Evolutionary conservation across 2,329 filamentous ascomycete genomes (phyloP).

Genomic region (Colletotrichum liriopes): DNA sequence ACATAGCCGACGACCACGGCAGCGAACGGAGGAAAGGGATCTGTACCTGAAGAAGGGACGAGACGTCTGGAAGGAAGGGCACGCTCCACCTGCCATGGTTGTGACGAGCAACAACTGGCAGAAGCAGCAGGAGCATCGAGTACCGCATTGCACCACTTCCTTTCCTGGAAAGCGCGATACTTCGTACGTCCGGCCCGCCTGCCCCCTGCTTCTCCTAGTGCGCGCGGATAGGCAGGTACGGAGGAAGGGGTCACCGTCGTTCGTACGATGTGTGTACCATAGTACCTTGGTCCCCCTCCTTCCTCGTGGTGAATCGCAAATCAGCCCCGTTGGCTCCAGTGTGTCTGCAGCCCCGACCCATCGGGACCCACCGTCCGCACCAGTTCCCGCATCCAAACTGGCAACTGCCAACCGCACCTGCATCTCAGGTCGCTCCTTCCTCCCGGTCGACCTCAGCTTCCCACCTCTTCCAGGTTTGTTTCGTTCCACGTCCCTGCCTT

Average conservation of each 20-base stretch:
- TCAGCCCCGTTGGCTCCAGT: slow-evolving; percentile 29
- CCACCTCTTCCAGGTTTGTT: slow-evolving; percentile 43
- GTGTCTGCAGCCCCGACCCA: slow-evolving; percentile 31
- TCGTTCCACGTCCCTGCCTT: slow-evolving; percentile 27
- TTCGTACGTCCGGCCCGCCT: slow-evolving; percentile 28
- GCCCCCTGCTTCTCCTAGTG: slow-evolving; percentile 28
- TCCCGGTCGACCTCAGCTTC: slow-evolving; percentile 41
- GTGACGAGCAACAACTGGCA: slow-evolving; percentile 11
- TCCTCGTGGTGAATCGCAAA: slow-evolving; percentile 41
- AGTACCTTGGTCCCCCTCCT: slow-evolving; percentile 15
- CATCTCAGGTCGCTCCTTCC: slow-evolving; percentile 24
- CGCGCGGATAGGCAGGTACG: slow-evolving; percentile 20
- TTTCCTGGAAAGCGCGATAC: slow-evolving; percentile 38
- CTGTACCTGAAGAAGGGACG: not conserved
- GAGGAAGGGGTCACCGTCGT: slow-evolving; percentile 4
- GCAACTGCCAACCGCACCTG: slow-evolving; percentile 21
- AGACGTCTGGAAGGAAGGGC: slow-evolving; percentile 14
- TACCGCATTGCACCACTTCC: slow-evolving; percentile 6
- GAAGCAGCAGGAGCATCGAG: not conserved
- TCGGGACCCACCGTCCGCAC: slow-evolving; percentile 32
- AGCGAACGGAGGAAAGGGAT: slow-evolving; percentile 10
- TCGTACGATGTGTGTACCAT: not conserved
- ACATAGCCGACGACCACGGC: slow-evolving; percentile 8
- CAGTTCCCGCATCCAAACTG: slow-evolving; percentile 16
- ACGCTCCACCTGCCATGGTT: slow-evolving; percentile 26